Percentiles rank a stretch among this genome's conserved stretches.
These are phyloP conservation scores for Epicoccum sorghinum DNA, from an alignment of 2,329 filamentous ascomycete species.

Conservation along the genomic window DNA sequence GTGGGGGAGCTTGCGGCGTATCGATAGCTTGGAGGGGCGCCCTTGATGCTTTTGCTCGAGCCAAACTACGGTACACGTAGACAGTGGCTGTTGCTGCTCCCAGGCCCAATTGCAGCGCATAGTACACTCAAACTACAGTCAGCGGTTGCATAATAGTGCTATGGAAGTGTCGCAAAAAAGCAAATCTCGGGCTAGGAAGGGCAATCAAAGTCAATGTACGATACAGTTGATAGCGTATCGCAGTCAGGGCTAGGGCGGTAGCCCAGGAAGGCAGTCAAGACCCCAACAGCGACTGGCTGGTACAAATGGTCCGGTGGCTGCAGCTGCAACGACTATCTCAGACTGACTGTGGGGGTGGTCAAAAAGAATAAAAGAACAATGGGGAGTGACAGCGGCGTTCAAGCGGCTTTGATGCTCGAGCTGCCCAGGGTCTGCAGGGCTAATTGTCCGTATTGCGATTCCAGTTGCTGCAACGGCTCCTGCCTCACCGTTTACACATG, in stretches of 20 bases:
- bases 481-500: background rate
- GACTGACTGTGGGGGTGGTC: background rate
- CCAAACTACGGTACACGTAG: too few relatives aligned
- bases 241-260: background rate
- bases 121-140: background rate
- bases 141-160: background rate
- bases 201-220: background rate
- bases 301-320: background rate
- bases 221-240: constrained; percentile 5
- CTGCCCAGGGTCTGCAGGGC: background rate
- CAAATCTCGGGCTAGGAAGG: background rate
- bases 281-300: constrained; percentile 1
- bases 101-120: background rate
- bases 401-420: background rate
- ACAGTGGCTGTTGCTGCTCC: background rate
- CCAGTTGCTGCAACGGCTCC: constrained; percentile 2
- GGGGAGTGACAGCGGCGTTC: background rate
- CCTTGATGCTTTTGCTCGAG: too few relatives aligned
- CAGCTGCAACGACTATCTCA: constrained; percentile 6
- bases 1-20: constrained; percentile 4
- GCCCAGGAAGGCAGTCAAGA: background rate
- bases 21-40: background rate
- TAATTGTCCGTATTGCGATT: background rate
- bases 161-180: background rate
- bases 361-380: background rate